Evolutionary conservation across 2,329 filamentous ascomycete genomes (phyloP), one percentile per base, ranked within the genome.

Genomic region (Exophiala sideris): DNA sequence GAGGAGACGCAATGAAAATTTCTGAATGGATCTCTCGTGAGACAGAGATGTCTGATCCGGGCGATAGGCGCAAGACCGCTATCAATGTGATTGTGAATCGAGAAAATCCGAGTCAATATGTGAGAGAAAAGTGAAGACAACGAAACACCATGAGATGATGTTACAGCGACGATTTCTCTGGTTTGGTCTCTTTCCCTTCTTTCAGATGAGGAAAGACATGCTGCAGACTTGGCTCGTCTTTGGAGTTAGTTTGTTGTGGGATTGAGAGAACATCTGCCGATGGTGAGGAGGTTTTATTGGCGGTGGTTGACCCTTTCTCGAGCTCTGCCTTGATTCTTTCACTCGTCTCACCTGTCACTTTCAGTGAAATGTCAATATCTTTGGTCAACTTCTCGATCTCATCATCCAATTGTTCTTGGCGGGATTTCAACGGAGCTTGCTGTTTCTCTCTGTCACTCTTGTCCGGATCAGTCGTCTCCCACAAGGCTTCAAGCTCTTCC

Each of bases 401-500:
- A 11, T 82, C 77, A 42, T 80, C 74, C 14, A 85, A 67, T 40
- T 66, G 64, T 66, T 86, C 81, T 59, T 86, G 82, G 41, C 74
- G 76, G 7, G 70, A 76, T 64, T 71, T 74, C 49, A 72, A 67
- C 16, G 67, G 64, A 53, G 67, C 64, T 50, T 65, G 61, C 39
- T 67, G 65, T 34, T 65, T 56, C 65, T 61, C 77, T 62, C 74
- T 75, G 18, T 80, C 79, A 64, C 83, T 77, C 57, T 80, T 74
- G 20, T 84, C 74, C 3, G 87, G 82, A 6, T 88, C 86, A 0
- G 86, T 80, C 42, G 74, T 71, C 18, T 83, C 77, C 91, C 91
- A 97, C 48, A 89, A 64, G 2, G 68, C 70, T 67, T 96, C 89
- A 12, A 99, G 76, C 66, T 97, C 92, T 1, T 89, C 83, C 7